phyloP scores from a whole-genome alignment of 768 basidiomycete species.

The Clitopilus hobsonii region DNA sequence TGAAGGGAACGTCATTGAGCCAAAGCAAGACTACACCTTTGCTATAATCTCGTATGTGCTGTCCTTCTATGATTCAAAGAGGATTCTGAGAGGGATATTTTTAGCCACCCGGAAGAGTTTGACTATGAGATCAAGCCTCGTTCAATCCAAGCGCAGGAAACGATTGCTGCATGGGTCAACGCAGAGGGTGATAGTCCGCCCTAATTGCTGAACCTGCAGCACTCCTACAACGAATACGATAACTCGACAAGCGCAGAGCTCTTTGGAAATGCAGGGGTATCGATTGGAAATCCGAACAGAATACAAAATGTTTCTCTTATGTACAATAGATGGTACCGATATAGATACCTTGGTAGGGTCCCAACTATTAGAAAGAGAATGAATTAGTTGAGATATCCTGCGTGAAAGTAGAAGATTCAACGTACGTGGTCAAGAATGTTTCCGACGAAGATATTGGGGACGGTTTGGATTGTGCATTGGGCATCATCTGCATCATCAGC shows the following conservation, averaged over 20 bases:
- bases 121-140: background rate
- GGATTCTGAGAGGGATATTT: background rate
- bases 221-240: too few relatives aligned
- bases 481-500: slow-evolving; percentile 51
- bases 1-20: background rate
- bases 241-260: too few relatives aligned
- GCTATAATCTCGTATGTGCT: slow-evolving; percentile 1
- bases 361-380: slow-evolving; percentile 25
- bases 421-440: slow-evolving; percentile 49
- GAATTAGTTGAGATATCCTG: too few relatives aligned
- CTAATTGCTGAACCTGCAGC: too few relatives aligned
- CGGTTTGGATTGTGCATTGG: slow-evolving; percentile 49
- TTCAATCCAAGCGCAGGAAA: background rate
- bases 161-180: background rate
- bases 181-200: background rate
- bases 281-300: too few relatives aligned
- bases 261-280: too few relatives aligned
- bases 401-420: too few relatives aligned
- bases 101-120: background rate
- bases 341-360: slow-evolving; percentile 47
- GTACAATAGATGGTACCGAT: slow-evolving; percentile 45
- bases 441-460: slow-evolving; percentile 48
- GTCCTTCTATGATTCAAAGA: background rate
- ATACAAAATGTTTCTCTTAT: slow-evolving; percentile 2
- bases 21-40: background rate